phyloP scores from a whole-genome alignment of 228 moss, liverwort and hornwort genomes.

The Sphagnum fallax region DNA sequence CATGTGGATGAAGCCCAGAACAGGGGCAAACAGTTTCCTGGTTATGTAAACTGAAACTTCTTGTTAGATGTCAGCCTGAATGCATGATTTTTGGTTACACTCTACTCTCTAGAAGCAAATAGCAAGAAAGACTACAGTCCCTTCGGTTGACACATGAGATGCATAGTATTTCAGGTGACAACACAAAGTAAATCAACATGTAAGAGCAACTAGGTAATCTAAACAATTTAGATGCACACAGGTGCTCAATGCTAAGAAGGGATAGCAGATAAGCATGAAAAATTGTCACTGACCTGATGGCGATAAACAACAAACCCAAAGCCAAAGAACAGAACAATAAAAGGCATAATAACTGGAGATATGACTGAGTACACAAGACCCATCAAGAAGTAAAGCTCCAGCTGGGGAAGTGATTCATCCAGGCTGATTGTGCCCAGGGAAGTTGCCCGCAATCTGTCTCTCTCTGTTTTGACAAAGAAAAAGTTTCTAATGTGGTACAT shows the following conservation, averaged over 20 bases:
- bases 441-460: slow-evolving; percentile 54
- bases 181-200: too few species aligned
- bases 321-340: slow-evolving; percentile 60
- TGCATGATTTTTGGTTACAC: too few species aligned
- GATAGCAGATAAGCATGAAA: too few species aligned
- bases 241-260: too few species aligned
- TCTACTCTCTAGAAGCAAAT: too few species aligned
- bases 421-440: slow-evolving; percentile 58
- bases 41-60: background rate
- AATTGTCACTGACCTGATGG: slow-evolving; percentile 47
- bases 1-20: background rate
- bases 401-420: slow-evolving; percentile 52
- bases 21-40: background rate
- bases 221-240: too few species aligned
- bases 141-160: too few species aligned
- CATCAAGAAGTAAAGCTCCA: slow-evolving; percentile 84
- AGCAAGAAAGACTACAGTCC: too few species aligned
- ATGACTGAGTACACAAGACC: slow-evolving; percentile 84
- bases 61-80: too few species aligned
- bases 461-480: slow-evolving; percentile 60
- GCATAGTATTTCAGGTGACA: too few species aligned
- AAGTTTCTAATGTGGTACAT: slow-evolving; percentile 63
- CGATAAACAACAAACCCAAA: slow-evolving; percentile 73
- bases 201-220: too few species aligned
- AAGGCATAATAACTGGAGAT: slow-evolving; percentile 73